Percentiles rank a stretch among this genome's conserved stretches.
phyloP scores from a whole-genome alignment of 768 basidiomycete genomes.

The Termitomyces eurrhizus region DNA sequence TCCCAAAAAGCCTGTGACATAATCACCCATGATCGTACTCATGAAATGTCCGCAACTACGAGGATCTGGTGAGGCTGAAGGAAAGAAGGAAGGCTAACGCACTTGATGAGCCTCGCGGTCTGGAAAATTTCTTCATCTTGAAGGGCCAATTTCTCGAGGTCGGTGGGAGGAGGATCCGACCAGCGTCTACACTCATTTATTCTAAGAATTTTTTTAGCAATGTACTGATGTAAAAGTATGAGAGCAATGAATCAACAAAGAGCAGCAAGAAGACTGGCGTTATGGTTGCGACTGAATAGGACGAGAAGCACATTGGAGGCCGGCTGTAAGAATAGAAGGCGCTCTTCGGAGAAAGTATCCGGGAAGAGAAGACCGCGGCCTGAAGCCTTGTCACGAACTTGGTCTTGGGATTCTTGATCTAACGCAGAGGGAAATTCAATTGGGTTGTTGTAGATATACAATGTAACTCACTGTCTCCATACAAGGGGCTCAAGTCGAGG shows the following conservation, averaged over 20 bases:
- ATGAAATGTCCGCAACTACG: conserved; percentile 51
- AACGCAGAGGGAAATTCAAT: not conserved
- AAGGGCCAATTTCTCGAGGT: conserved; percentile 17
- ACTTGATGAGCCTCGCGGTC: conserved; percentile 51
- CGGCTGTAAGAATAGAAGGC: conserved; percentile 51
- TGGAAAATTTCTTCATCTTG: conserved; percentile 61
- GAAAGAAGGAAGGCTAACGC: conserved; percentile 5
- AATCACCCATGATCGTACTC: conserved; percentile 52
- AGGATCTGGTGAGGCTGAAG: not conserved
- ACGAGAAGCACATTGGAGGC: conserved; percentile 50
- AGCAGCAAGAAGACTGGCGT: conserved; percentile 29
- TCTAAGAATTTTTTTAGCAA: conserved; percentile 47
- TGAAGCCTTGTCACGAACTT: conserved; percentile 41
- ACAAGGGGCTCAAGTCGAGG: conserved; percentile 53
- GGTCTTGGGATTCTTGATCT: conserved; percentile 35
- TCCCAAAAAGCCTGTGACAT: conserved; percentile 56
- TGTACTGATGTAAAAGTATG: conserved; percentile 28
- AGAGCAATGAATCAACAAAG: not conserved
- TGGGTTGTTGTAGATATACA: not conserved
- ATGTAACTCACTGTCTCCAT: conserved; percentile 40
- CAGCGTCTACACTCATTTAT: conserved; percentile 52
- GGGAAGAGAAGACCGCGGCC: conserved; percentile 51
- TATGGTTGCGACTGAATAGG: conserved; percentile 57
- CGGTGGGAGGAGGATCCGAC: conserved; percentile 36
- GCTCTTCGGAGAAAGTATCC: conserved; percentile 51